Evolutionary conservation across 1,284 basidiomycete species (phyloP), one percentile per base, ranked within the genome.

Genomic region (Phellinidium pouzarii): DNA sequence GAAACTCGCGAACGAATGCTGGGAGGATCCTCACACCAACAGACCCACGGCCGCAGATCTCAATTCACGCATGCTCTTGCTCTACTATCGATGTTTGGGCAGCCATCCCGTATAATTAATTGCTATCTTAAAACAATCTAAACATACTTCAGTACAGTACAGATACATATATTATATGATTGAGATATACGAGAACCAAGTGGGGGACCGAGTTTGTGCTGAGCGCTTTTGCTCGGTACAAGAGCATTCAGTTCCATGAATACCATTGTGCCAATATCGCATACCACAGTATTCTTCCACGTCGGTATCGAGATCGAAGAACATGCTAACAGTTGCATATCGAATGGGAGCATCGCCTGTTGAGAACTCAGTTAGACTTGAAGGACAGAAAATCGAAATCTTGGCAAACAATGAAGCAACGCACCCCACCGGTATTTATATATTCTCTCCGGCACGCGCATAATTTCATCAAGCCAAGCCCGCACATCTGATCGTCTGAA

Each of bases 1-100:
- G 71, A 57, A 62, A 1, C 62, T 73, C 20, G 71, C 72, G 20
- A 59, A 67, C 52, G 58, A 56, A 23, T 71, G 71, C 53, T 73
- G 71, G 71, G 58, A 52, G n/a, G 66, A 69, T 44, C 29, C 45
- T 3, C 27, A 23, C 19, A 19, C n/a, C n/a, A 47, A 34, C 14
- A 31, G 45, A 31, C 45, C 45, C n/a, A 27, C 45, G 25, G 26
- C 20, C 23, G 17, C 27, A 20, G 48, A 71, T 56, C 52, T 72
- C 11, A 34, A 34, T 14, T 34, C 31, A 34, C 31, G 31, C 7
- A 34, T 34, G 31, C 31, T 34, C 7, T 22, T 48, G 12, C 38
- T 48, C 4, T 48, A 20, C 26, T 48, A 48, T 36, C 37, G 47
- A 6, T 37, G 47, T 40, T 26, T 40, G 14, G 42, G 25, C 12